A percentile compares a stretch with the other conserved stretches of the same genome.
These are phyloP conservation scores for Saccharomyces hybrid DNA, from an alignment of 1,139 yeast genomes.

Conservation along the genomic window DNA sequence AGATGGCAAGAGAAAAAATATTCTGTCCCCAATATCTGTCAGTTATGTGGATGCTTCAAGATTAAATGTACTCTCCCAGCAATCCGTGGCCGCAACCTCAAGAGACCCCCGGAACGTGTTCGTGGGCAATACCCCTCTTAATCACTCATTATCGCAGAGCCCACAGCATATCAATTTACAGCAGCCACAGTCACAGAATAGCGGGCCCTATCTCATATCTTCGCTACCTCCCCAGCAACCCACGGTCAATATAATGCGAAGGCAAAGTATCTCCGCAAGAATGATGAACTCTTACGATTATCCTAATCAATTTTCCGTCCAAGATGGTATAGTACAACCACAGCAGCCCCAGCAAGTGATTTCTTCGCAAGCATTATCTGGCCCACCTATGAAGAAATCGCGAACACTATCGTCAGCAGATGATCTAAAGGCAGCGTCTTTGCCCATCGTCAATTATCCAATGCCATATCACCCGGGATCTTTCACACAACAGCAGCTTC, in stretches of 20 bases:
- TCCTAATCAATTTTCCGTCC: neutral
- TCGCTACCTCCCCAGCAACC: neutral
- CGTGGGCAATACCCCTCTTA: neutral
- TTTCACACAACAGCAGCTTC: neutral
- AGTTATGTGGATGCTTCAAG: constrained; percentile 13
- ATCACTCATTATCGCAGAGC: neutral
- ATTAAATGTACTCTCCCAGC: neutral
- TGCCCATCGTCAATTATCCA: neutral
- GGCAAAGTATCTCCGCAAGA: neutral
- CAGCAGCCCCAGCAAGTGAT: neutral
- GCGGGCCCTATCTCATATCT: neutral
- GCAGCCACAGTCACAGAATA: neutral
- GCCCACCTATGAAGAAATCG: neutral
- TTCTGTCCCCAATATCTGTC: constrained; percentile 24
- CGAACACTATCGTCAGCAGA: neutral
- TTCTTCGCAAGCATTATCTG: neutral
- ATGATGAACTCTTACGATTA: neutral
- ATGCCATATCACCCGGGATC: neutral
- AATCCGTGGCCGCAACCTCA: neutral
- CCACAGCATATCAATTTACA: neutral
- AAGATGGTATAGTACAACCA: neutral
- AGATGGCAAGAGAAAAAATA: constrained; percentile 29
- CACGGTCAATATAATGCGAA: neutral
- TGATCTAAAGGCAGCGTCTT: neutral
- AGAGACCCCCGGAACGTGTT: neutral